These are phyloP conservation scores for Chalciporus sp. DNA, from an alignment of 1,284 basidiomycete species.

Conservation along the genomic window DNA sequence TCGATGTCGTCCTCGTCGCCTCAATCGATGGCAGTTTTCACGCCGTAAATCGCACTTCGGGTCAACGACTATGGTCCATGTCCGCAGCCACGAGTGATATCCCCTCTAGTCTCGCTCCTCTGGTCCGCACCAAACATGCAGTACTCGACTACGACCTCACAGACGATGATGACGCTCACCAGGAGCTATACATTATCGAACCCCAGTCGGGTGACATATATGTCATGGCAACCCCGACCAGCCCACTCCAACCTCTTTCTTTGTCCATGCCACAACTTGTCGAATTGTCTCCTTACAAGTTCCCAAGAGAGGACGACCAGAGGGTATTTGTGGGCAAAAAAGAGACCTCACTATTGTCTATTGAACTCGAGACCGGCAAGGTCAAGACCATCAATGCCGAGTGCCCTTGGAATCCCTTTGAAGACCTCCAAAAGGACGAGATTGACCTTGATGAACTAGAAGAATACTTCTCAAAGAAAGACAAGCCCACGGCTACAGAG, in stretches of 20 bases:
- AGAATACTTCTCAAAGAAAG: conserved; percentile 46
- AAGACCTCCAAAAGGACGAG: conserved; percentile 52
- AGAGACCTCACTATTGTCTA: conserved; percentile 76
- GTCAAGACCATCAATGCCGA: conserved; percentile 79
- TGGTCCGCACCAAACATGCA: conserved; percentile 69
- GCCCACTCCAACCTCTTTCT: conserved; percentile 78
- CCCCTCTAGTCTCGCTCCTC: conserved; percentile 62
- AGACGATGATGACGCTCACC: conserved; percentile 54
- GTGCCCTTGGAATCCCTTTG: conserved; percentile 74
- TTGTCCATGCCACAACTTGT: conserved; percentile 87
- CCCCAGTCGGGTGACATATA: conserved; percentile 91
- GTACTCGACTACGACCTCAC: conserved; percentile 55
- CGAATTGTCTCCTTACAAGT: conserved; percentile 83
- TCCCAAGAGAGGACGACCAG: conserved; percentile 63
- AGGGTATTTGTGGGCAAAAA: conserved; percentile 85
- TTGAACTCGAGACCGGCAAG: conserved; percentile 82
- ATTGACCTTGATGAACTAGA: conserved; percentile 71
- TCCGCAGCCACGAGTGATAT: conserved; percentile 52
- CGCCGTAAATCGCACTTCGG: conserved; percentile 81
- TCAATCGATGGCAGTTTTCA: conserved; percentile 92
- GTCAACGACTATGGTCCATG: conserved; percentile 82
- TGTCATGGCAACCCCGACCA: conserved; percentile 65
- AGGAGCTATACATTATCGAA: conserved; percentile 88
- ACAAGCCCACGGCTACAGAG: conserved; percentile 50
- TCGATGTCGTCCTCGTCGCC: conserved; percentile 81